These are phyloP conservation scores for Acer yangbiense DNA, from an alignment of 345 rosid species.

Conservation along the genomic window DNA sequence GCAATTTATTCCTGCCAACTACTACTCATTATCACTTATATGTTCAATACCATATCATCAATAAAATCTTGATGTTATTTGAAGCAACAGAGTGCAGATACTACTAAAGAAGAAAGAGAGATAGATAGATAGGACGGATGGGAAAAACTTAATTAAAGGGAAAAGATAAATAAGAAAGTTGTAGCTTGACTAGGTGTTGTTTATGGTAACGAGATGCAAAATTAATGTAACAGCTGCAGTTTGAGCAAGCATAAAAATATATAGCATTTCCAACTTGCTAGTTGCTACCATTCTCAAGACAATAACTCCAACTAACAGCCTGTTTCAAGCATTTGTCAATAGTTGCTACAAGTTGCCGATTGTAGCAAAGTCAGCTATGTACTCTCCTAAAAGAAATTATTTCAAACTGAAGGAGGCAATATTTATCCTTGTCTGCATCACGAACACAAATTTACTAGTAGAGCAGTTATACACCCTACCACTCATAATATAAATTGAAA, in stretches of 20 bases:
- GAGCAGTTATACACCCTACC: not conserved
- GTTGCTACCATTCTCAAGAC: not conserved
- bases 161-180: not conserved
- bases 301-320: not conserved
- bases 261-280: not conserved
- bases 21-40: not conserved
- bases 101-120: not conserved
- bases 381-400: not conserved
- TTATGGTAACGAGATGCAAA: not conserved
- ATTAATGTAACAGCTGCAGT: not conserved
- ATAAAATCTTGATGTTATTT: not conserved
- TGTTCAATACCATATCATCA: not conserved
- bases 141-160: not conserved
- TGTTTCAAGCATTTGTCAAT: not conserved
- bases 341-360: not conserved
- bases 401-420: not conserved
- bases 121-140: not conserved
- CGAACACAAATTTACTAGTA: not conserved
- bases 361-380: not conserved
- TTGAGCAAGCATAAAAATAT: not conserved
- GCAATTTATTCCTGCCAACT: not conserved
- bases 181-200: not conserved
- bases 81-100: not conserved
- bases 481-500: not conserved
- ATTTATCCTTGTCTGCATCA: not conserved